These are phyloP conservation scores for Tillandsia leiboldiana DNA, from an alignment of 176 grass and related monocot species.

Conservation along the genomic window DNA sequence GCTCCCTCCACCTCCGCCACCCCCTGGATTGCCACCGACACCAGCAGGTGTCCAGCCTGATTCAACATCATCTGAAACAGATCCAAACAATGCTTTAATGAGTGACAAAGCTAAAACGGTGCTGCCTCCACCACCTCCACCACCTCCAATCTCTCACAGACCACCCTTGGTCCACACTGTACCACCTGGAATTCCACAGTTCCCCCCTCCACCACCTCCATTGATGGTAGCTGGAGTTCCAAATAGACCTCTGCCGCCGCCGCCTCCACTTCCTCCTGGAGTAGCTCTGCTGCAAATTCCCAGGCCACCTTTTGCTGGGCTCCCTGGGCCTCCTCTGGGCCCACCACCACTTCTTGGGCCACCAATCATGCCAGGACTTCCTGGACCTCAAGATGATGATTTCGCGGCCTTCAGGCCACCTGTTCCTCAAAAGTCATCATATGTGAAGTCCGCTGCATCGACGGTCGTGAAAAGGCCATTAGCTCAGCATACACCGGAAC, in stretches of 20 bases:
- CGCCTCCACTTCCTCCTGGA: constrained; percentile 38
- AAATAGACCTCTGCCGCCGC: constrained; percentile 51
- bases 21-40: constrained; percentile 49
- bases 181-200: constrained; percentile 44
- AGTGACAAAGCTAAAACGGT: constrained; percentile 30
- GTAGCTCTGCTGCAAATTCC: constrained; percentile 49
- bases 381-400: constrained; percentile 41
- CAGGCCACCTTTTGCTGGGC: constrained; percentile 56
- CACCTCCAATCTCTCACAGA: constrained; percentile 55
- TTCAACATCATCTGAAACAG: constrained; percentile 19
- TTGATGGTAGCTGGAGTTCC: constrained; percentile 55
- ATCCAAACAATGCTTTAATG: constrained; percentile 20
- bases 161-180: constrained; percentile 39
- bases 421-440: constrained; percentile 81
- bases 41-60: constrained; percentile 34
- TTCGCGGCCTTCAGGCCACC: constrained; percentile 46
- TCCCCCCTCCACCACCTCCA: constrained; percentile 65
- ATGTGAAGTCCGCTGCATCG: constrained; percentile 91
- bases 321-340: constrained; percentile 59
- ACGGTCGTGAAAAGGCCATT: constrained; percentile 95
- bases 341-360: constrained; percentile 48
- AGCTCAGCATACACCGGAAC: constrained; percentile 91
- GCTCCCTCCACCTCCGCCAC: constrained; percentile 62
- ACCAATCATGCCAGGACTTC: constrained; percentile 37
- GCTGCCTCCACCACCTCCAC: constrained; percentile 32